Conservation (phyloP, 1,139 yeast species). For the Taphrina populina region DNA sequence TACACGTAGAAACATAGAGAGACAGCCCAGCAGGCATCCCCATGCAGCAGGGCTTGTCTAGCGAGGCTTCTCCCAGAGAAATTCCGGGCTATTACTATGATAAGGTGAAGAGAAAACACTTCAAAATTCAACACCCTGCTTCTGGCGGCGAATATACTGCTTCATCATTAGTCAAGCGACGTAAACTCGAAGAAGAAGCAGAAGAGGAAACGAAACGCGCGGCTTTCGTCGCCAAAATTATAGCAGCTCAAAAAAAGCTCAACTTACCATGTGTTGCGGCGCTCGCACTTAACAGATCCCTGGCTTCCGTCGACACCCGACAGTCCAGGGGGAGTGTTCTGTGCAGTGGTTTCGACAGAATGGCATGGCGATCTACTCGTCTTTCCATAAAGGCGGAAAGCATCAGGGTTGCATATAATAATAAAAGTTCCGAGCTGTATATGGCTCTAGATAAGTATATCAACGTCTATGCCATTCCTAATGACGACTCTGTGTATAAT, state of each 20-base stretch:
- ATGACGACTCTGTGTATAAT: not conserved
- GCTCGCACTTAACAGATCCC: not conserved
- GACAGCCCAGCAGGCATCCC: too few relatives aligned
- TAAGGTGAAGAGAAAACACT: conserved; percentile 10
- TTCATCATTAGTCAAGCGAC: conserved; percentile 9
- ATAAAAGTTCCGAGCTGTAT: not conserved
- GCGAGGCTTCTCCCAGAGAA: too few relatives aligned
- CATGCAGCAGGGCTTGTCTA: too few relatives aligned
- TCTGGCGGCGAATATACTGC: conserved; percentile 19
- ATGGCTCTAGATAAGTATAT: conserved; percentile 1
- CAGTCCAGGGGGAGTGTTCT: not conserved
- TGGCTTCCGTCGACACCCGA: not conserved
- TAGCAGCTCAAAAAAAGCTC: not conserved
- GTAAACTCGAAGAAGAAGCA: not conserved
- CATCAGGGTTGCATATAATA: conserved; percentile 10
- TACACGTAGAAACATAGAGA: too few relatives aligned
- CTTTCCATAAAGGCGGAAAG: not conserved
- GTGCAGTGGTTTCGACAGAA: not conserved
- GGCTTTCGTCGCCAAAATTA: not conserved
- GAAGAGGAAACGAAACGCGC: not conserved
- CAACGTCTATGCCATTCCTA: not conserved
- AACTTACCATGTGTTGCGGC: not conserved
- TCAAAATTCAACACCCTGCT: conserved; percentile 25
- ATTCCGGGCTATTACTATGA: conserved; percentile 34
- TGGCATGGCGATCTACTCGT: not conserved